phyloP scores from a whole-genome alignment of 1,284 basidiomycete species.

The Boletus albobrunnescens region DNA sequence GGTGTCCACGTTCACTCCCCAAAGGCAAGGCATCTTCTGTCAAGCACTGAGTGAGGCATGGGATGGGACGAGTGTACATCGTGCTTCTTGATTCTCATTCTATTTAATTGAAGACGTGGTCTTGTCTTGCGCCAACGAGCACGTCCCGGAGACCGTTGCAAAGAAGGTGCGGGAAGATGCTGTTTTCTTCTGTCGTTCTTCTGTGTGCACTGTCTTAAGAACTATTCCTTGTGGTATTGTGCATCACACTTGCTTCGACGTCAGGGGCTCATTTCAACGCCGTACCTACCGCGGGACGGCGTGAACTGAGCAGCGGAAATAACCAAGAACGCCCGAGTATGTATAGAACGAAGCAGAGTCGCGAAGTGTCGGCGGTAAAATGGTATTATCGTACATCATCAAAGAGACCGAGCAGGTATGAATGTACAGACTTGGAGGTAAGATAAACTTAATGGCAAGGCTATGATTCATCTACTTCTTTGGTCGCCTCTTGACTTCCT shows the following conservation, averaged over 20 bases:
- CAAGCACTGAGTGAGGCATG: not conserved
- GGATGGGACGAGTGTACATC: not conserved
- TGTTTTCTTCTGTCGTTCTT: not conserved
- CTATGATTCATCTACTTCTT: constrained; percentile 40
- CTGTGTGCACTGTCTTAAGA: not conserved
- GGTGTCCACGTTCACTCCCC: too few relatives aligned
- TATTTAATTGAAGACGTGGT: constrained; percentile 20
- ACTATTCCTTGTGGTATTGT: not conserved
- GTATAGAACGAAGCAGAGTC: not conserved
- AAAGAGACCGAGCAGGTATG: constrained; percentile 4
- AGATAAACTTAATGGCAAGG: constrained; percentile 4
- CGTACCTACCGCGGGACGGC: constrained; percentile 1
- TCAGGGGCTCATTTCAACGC: constrained; percentile 1
- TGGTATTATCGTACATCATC: constrained; percentile 19
- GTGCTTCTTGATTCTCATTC: constrained; percentile 1
- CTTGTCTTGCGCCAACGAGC: constrained; percentile 23
- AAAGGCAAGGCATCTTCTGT: not conserved
- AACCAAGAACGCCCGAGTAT: not conserved
- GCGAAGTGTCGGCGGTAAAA: not conserved
- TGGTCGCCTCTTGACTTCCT: constrained; percentile 76
- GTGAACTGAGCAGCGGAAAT: not conserved
- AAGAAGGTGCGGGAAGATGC: constrained; percentile 5
- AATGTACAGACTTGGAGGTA: constrained; percentile 1
- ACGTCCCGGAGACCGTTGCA: constrained; percentile 13
- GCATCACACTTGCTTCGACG: not conserved